phyloP scores from a whole-genome alignment of 352 stramenopile species.

The Paralagenidium karlingii region DNA sequence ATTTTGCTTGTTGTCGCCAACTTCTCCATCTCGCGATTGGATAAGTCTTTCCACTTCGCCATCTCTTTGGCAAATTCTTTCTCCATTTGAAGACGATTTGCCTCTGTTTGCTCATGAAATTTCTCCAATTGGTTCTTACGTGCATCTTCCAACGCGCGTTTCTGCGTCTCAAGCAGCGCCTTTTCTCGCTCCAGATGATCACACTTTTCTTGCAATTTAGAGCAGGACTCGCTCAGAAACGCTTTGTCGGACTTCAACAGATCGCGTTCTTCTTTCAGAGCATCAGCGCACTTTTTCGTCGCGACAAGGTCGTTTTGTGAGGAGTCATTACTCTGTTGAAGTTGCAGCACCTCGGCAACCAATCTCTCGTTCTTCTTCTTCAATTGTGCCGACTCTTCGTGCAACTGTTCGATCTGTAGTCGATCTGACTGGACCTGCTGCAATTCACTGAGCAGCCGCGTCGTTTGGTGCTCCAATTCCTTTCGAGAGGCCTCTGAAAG shows the following conservation, averaged over 20 bases:
- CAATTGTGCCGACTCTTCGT: conserved; percentile 5
- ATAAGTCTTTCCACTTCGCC: conserved; percentile 53
- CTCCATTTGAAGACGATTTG: conserved; percentile 45
- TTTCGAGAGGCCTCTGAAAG: conserved; percentile 27
- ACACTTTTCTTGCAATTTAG: conserved; percentile 38
- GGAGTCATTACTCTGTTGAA: too few species aligned
- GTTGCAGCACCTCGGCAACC: conserved; percentile 15
- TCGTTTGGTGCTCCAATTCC: conserved; percentile 40
- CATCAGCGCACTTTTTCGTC: conserved; percentile 4
- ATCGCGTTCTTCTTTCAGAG: conserved; percentile 21
- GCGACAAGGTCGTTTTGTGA: background rate
- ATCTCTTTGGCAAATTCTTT: conserved; percentile 52
- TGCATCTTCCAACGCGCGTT: conserved; percentile 24
- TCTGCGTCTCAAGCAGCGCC: conserved; percentile 15
- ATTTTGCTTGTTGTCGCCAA: conserved; percentile 43
- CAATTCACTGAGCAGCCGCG: conserved; percentile 22
- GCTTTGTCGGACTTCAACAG: conserved; percentile 46
- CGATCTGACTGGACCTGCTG: conserved; percentile 30
- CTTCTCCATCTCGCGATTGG: conserved; percentile 51
- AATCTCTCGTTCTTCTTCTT: conserved; percentile 23
- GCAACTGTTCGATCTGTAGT: background rate
- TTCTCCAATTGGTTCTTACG: conserved; percentile 25
- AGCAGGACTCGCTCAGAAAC: too few species aligned
- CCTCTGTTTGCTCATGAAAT: conserved; percentile 36
- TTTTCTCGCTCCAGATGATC: conserved; percentile 39